A percentile compares a stretch with the other conserved stretches of the same genome.
Evolutionary conservation across 345 rosid species (phyloP).

Genomic region (Aquilaria sinensis): DNA sequence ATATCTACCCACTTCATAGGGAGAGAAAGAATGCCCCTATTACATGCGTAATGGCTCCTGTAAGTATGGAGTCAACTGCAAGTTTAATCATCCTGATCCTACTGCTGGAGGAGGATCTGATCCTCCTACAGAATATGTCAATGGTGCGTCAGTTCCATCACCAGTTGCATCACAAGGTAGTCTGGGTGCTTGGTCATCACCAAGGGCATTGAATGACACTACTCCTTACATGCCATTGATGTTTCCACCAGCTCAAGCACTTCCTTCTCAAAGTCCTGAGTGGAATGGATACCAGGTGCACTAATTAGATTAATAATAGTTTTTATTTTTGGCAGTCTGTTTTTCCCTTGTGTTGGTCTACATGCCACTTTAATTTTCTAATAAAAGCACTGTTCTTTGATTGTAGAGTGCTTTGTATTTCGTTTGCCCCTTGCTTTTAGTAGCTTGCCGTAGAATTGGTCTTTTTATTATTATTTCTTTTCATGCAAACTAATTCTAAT

Average conservation of each 20-base stretch:
- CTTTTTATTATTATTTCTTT: too few species aligned
- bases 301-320: neutral
- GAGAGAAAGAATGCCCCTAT: constrained; percentile 76
- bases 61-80: constrained; percentile 79
- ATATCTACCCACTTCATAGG: constrained; percentile 30
- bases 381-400: too few species aligned
- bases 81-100: constrained; percentile 94
- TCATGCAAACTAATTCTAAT: too few species aligned
- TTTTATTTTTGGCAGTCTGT: neutral
- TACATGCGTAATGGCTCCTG: constrained; percentile 97
- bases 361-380: too few species aligned
- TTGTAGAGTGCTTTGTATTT: too few species aligned
- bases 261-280: constrained; percentile 50
- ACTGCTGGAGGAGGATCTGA: constrained; percentile 44
- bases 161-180: constrained; percentile 43
- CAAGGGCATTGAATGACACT: constrained; percentile 43
- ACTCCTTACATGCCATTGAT: constrained; percentile 49
- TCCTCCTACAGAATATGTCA: constrained; percentile 37
- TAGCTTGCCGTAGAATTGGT: too few species aligned
- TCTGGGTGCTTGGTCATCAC: constrained; percentile 67
- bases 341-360: too few species aligned
- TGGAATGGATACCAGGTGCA: constrained; percentile 93
- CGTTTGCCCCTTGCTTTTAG: too few species aligned
- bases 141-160: constrained; percentile 50
- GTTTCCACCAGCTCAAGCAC: constrained; percentile 53